Percentiles rank a stretch among this genome's conserved stretches.
Evolutionary conservation across 345 rosid genomes (phyloP).

Genomic region (Populus alba): DNA sequence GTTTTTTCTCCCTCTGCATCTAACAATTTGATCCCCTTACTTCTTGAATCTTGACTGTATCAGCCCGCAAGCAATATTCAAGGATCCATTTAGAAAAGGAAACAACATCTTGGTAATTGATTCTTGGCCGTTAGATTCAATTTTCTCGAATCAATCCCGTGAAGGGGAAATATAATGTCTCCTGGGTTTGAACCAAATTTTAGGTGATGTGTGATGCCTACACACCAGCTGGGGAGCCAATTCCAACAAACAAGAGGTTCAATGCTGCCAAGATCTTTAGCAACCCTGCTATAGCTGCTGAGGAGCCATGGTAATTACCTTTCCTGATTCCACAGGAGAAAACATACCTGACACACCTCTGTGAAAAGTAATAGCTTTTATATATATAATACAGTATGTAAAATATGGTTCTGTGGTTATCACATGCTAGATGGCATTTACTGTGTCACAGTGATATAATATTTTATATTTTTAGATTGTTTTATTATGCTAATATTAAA

Average conservation of each 20-base stretch:
- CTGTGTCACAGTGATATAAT: background rate
- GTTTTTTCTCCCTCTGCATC: background rate
- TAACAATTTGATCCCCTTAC: background rate
- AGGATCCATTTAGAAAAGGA: constrained; percentile 71
- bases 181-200: background rate
- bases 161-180: constrained; percentile 19
- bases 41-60: constrained; percentile 3
- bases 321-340: background rate
- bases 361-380: too few relatives aligned
- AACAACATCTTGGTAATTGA: constrained; percentile 65
- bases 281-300: constrained; percentile 48
- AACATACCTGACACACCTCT: background rate
- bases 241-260: constrained; percentile 63
- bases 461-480: too few relatives aligned
- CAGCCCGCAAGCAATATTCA: constrained; percentile 74
- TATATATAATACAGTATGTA: too few relatives aligned
- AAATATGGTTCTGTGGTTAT: background rate
- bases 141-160: background rate
- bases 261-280: constrained; percentile 62
- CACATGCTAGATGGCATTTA: background rate
- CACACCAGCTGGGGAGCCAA: constrained; percentile 64
- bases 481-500: fast-evolving
- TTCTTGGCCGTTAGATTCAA: background rate
- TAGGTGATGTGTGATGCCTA: constrained; percentile 79
- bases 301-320: constrained; percentile 62